Evolutionary conservation across 148 eudicot genomes (phyloP).

Genomic region (Cornus controversa): DNA sequence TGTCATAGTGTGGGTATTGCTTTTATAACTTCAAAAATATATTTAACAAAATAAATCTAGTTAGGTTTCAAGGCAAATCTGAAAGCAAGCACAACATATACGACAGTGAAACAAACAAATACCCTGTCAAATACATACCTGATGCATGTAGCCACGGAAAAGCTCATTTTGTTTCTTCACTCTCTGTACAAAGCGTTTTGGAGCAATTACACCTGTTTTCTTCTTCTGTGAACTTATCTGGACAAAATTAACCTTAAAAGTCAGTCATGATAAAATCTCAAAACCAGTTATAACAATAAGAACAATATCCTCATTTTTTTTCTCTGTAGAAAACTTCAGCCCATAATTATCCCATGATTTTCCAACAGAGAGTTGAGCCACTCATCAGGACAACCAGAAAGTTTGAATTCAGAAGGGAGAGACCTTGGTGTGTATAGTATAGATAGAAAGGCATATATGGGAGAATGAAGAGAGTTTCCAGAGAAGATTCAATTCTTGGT

Average conservation of each 20-base stretch:
- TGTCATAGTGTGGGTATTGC: background rate
- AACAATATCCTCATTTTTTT: background rate
- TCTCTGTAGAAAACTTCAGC: background rate
- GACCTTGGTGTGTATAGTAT: no score
- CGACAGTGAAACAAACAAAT: no score
- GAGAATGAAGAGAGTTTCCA: no score
- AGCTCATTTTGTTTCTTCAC: slow-evolving; percentile 85
- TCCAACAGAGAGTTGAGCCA: no score
- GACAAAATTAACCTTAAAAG: slow-evolving; percentile 6
- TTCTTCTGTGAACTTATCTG: slow-evolving; percentile 90
- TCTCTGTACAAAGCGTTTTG: slow-evolving; percentile 92
- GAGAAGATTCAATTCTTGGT: no score
- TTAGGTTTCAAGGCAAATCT: background rate
- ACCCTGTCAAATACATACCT: slow-evolving; percentile 38
- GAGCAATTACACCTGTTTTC: slow-evolving; percentile 96
- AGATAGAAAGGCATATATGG: no score
- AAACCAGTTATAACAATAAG: background rate
- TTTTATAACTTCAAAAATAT: background rate
- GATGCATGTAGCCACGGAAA: slow-evolving; percentile 93
- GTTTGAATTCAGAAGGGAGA: no score
- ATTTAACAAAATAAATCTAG: no score
- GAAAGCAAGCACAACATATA: background rate
- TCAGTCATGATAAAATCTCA: background rate
- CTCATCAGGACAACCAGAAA: no score
- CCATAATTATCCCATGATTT: background rate